These are phyloP conservation scores for Leersia perrieri DNA, from an alignment of 176 grass and related monocot genomes.

Conservation along the genomic window DNA sequence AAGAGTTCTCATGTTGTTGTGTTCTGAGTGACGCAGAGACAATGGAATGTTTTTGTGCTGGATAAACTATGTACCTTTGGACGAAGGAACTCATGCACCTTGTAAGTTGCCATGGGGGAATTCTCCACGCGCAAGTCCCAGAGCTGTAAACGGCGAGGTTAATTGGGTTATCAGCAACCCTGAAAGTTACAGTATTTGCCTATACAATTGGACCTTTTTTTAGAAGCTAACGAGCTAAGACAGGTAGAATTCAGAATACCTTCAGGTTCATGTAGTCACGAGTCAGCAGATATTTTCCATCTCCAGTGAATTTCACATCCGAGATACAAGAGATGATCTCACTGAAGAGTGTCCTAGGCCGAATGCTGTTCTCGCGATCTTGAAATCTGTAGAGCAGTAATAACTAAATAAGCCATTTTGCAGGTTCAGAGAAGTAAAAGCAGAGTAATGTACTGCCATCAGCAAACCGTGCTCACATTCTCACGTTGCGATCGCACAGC, in stretches of 20 bases:
- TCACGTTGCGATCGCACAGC: conserved; percentile 51
- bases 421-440: not conserved
- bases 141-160: conserved; percentile 34
- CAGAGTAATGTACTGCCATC: not conserved
- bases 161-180: not conserved
- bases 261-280: conserved; percentile 89
- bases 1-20: not conserved
- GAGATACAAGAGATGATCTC: conserved; percentile 81
- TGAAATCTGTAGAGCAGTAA: conserved; percentile 42
- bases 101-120: conserved; percentile 55
- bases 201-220: not conserved
- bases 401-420: not conserved
- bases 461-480: conserved; percentile 28
- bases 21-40: not conserved
- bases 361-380: conserved; percentile 36
- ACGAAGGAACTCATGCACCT: conserved; percentile 68
- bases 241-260: conserved; percentile 22
- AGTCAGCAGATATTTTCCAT: conserved; percentile 50
- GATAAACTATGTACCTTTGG: conserved; percentile 49
- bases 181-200: not conserved
- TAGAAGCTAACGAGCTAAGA: too few relatives aligned
- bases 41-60: not conserved
- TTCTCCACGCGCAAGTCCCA: conserved; percentile 74
- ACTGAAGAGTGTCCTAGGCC: conserved; percentile 57
- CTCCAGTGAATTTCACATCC: conserved; percentile 61